Conservation (phyloP, 139 green algal species). For the Astrephomene gubernaculifera region DNA sequence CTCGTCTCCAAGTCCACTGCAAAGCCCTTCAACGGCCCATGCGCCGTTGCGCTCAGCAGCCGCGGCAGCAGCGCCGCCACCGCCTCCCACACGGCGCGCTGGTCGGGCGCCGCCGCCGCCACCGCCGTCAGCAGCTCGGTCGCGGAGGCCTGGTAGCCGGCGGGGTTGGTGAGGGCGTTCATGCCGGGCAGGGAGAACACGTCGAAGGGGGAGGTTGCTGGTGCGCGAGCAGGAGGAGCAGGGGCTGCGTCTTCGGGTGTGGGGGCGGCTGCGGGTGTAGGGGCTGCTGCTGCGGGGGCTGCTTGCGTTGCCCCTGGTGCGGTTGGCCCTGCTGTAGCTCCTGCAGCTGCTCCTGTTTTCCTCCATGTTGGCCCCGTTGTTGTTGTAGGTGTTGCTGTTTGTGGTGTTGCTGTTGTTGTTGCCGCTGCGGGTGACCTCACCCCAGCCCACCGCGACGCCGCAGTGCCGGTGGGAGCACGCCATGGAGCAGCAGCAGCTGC, state of each 20-base stretch:
- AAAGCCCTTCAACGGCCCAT: slow-evolving; percentile 25
- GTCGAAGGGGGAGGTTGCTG: neutral
- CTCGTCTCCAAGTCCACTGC: slow-evolving; percentile 22
- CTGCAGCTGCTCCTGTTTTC: no score
- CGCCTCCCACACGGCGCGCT: slow-evolving; percentile 17
- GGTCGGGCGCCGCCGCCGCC: slow-evolving; percentile 21
- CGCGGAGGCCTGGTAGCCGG: neutral
- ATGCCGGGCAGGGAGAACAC: slow-evolving; percentile 12
- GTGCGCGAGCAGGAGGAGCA: neutral
- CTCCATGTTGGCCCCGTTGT: no score
- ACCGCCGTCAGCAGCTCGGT: slow-evolving; percentile 28
- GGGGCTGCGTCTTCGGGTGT: neutral
- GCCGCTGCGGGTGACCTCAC: no score
- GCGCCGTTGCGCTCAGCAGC: slow-evolving; percentile 8
- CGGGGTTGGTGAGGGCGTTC: neutral
- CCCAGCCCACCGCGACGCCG: no score
- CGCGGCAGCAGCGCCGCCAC: slow-evolving; percentile 26
- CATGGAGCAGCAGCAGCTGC: no score
- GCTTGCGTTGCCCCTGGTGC: neutral
- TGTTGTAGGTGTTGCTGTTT: no score
- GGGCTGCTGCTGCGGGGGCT: neutral
- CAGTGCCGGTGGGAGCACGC: no score
- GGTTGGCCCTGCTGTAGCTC: neutral
- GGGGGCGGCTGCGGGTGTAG: neutral
- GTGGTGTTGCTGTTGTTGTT: no score